Percentiles rank a stretch among this genome's conserved stretches.
Conservation (phyloP, 2,329 filamentous ascomycete genomes). For the Myriosclerotinia scirpicola region DNA sequence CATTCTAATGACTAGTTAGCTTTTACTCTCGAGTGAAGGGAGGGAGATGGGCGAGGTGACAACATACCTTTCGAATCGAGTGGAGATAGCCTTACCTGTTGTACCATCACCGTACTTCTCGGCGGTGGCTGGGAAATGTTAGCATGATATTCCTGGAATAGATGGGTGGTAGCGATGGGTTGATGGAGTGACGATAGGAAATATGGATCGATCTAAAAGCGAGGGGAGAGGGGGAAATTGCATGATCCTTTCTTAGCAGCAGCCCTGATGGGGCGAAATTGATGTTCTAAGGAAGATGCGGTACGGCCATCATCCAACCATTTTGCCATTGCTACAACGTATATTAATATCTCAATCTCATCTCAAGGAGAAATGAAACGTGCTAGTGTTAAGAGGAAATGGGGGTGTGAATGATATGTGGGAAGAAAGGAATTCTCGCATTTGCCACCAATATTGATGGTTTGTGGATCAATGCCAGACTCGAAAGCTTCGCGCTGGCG, state of each 20-base stretch:
- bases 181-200: constrained; percentile 24
- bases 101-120: constrained; percentile 34
- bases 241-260: constrained; percentile 27
- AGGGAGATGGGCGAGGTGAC: neutral
- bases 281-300: constrained; percentile 34
- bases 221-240: neutral
- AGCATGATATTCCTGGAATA: constrained; percentile 29
- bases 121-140: constrained; percentile 37
- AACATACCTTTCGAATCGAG: constrained; percentile 34
- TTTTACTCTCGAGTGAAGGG: neutral
- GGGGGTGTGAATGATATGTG: neutral
- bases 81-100: constrained; percentile 37
- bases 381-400: constrained; percentile 23
- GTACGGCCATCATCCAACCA: constrained; percentile 35
- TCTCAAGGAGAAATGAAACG: neutral
- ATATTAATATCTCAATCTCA: constrained; percentile 28
- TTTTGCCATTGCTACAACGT: constrained; percentile 30
- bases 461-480: constrained; percentile 48
- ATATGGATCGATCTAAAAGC: neutral
- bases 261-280: constrained; percentile 38
- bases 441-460: constrained; percentile 29
- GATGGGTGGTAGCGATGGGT: constrained; percentile 23
- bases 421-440: constrained; percentile 23
- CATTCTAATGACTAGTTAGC: constrained; percentile 20
- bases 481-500: constrained; percentile 48